Evolutionary conservation across 75 land plant species (phyloP).

Genomic region (Selaginella tamariscina): DNA sequence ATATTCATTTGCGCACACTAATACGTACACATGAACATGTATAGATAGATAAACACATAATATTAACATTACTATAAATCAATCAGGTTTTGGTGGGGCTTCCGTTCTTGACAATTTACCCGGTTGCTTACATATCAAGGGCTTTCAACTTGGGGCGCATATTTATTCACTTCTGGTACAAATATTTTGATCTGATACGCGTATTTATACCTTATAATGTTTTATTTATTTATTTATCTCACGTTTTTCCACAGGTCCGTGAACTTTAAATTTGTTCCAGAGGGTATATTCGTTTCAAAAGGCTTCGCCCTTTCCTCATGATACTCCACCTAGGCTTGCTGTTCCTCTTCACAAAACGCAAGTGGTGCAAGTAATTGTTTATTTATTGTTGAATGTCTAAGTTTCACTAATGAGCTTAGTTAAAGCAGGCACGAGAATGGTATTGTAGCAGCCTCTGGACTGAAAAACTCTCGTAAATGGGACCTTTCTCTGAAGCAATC

Average conservation of each 20-base stretch:
- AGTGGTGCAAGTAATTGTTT: slow-evolving; percentile 73
- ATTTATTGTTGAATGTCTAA: background rate
- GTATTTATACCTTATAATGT: background rate
- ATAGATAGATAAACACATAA: background rate
- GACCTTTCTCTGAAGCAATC: background rate
- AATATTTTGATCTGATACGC: background rate
- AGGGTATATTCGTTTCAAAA: slow-evolving; percentile 67
- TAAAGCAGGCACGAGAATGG: slow-evolving; percentile 1
- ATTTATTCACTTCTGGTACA: slow-evolving; percentile 89
- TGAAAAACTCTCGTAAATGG: background rate
- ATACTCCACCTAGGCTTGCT: slow-evolving; percentile 53
- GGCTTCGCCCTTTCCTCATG: slow-evolving; percentile 56
- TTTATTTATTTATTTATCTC: background rate
- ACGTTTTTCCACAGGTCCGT: slow-evolving; percentile 70
- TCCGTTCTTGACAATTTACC: slow-evolving; percentile 63
- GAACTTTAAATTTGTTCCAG: slow-evolving; percentile 88
- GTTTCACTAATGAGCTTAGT: background rate
- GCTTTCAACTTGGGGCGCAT: slow-evolving; percentile 92
- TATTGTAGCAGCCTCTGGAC: background rate
- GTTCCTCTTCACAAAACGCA: slow-evolving; percentile 51
- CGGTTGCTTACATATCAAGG: slow-evolving; percentile 56
- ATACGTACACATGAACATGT: too few species aligned
- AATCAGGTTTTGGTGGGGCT: slow-evolving; percentile 67
- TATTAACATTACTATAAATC: background rate
- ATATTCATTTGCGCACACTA: too few species aligned